These are phyloP conservation scores for Orbilia oligospora DNA, from an alignment of 2,329 filamentous ascomycete genomes.

Conservation along the genomic window DNA sequence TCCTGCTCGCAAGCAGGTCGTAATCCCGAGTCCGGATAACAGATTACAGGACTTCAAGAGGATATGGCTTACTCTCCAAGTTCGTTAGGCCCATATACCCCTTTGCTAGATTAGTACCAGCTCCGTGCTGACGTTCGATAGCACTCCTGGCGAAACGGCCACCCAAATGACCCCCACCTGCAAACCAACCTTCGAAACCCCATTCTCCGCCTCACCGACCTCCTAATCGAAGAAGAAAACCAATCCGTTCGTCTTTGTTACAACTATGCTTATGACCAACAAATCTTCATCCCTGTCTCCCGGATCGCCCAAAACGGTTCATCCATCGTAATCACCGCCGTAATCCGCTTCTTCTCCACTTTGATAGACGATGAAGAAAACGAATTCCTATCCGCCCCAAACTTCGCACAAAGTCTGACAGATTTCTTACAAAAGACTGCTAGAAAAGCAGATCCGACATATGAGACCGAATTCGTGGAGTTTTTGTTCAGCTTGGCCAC, in stretches of 20 bases:
- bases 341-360: slow-evolving; percentile 87
- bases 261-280: slow-evolving; percentile 84
- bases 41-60: slow-evolving; percentile 63
- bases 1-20: slow-evolving; percentile 59
- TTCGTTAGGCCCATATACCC: slow-evolving; percentile 35
- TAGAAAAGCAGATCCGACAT: slow-evolving; percentile 81
- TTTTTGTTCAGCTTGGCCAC: slow-evolving; percentile 95
- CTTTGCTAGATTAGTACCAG: background rate
- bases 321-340: slow-evolving; percentile 86
- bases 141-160: slow-evolving; percentile 64
- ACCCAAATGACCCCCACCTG: slow-evolving; percentile 62
- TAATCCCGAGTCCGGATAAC: slow-evolving; percentile 62
- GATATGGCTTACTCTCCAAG: slow-evolving; percentile 64
- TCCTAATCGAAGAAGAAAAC: slow-evolving; percentile 64
- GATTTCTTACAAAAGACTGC: slow-evolving; percentile 86
- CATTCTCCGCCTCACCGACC: slow-evolving; percentile 63
- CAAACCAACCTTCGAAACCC: slow-evolving; percentile 63
- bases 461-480: slow-evolving; percentile 90
- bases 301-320: slow-evolving; percentile 91
- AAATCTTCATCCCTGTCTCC: slow-evolving; percentile 89
- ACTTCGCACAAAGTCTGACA: slow-evolving; percentile 89
- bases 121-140: slow-evolving; percentile 31
- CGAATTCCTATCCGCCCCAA: slow-evolving; percentile 87
- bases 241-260: slow-evolving; percentile 77
- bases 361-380: slow-evolving; percentile 97